Percentiles rank a stretch among this genome's conserved stretches.
phyloP scores from a whole-genome alignment of 2,329 filamentous ascomycete species.

The Cadophora sp. region DNA sequence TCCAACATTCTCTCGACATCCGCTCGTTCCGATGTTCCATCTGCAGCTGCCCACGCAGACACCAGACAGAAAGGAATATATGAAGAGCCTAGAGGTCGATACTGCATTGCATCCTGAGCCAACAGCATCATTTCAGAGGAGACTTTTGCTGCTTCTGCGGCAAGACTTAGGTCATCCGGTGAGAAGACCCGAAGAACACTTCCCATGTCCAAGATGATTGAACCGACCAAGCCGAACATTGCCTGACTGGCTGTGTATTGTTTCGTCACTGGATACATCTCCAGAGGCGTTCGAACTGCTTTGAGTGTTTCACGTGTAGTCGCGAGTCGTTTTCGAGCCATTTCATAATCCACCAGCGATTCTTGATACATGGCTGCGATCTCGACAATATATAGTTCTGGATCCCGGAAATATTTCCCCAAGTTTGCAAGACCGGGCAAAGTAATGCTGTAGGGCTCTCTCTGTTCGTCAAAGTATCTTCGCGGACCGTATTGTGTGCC shows the following conservation, averaged over 20 bases:
- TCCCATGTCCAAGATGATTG: not conserved
- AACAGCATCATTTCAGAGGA: not conserved
- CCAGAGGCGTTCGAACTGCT: not conserved
- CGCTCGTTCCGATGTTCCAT: not conserved
- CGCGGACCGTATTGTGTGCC: not conserved
- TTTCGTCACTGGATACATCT: not conserved
- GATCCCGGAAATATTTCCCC: not conserved
- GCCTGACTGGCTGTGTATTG: conserved; percentile 1
- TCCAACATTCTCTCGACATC: not conserved
- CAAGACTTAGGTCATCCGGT: not conserved
- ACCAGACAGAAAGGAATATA: conserved; percentile 1
- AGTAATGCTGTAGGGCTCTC: not conserved
- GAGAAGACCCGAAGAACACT: conserved; percentile 2
- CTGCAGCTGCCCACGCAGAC: not conserved
- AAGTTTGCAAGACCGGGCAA: not conserved
- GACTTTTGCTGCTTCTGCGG: not conserved
- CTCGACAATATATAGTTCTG: not conserved
- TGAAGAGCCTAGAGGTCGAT: not conserved
- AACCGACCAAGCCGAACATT: not conserved
- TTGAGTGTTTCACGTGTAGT: not conserved
- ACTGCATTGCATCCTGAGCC: not conserved
- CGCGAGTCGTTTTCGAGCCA: not conserved
- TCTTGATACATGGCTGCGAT: conserved; percentile 3
- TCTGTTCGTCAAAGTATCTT: not conserved
- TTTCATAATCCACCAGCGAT: not conserved